Evolutionary conservation across 345 rosid species (phyloP).

Genomic region (Luvunga scandens): DNA sequence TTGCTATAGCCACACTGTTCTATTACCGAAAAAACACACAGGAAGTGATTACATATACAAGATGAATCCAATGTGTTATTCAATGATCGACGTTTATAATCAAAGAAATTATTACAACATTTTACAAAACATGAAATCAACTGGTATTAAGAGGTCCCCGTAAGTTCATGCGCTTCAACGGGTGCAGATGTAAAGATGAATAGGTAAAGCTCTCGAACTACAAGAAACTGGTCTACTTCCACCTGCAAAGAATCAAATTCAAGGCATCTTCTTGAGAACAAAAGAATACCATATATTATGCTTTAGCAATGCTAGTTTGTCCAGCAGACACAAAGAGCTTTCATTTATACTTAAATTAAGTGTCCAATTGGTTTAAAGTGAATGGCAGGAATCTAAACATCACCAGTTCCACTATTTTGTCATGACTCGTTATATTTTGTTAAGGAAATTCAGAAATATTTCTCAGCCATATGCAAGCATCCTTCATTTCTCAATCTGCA

Average conservation of each 20-base stretch:
- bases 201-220: not conserved
- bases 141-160: not conserved
- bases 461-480: too few relatives aligned
- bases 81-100: not conserved
- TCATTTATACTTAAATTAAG: not conserved
- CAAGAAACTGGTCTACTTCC: not conserved
- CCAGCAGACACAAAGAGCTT: not conserved
- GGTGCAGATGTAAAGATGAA: not conserved
- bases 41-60: not conserved
- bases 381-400: not conserved
- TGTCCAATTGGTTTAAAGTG: not conserved
- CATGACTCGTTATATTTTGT: not conserved
- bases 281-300: not conserved
- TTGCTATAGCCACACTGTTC: not conserved
- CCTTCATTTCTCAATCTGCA: not conserved
- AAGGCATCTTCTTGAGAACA: not conserved
- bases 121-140: not conserved
- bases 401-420: not conserved
- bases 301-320: not conserved
- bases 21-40: not conserved
- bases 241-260: slow-evolving; percentile 17
- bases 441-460: too few relatives aligned
- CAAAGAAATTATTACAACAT: slow-evolving; percentile 8
- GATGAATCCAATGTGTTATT: not conserved
- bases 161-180: not conserved